A percentile compares a stretch with the other conserved stretches of the same genome.
phyloP scores from a whole-genome alignment of 202 grass and related monocot genomes.

The Carex arenaria region DNA sequence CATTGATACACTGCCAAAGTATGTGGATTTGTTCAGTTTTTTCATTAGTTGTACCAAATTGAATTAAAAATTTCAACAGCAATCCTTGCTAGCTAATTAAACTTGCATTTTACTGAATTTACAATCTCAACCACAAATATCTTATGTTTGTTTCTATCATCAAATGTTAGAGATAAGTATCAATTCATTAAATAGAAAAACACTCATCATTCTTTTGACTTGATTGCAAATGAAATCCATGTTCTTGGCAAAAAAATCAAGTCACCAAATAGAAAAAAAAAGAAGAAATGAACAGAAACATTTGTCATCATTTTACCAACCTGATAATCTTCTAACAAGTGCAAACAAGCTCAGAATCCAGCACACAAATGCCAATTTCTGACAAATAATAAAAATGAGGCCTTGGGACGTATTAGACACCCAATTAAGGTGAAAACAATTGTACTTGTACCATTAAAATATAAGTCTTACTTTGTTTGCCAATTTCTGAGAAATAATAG shows the following conservation, averaged over 20 bases:
- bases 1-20: conserved; percentile 56
- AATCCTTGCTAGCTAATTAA: not conserved
- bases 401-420: too few species aligned
- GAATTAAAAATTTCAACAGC: not conserved
- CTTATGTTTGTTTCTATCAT: not conserved
- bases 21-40: not conserved
- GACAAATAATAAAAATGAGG: not conserved
- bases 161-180: not conserved
- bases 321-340: not conserved
- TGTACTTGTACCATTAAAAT: too few species aligned
- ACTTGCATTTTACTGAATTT: too few species aligned
- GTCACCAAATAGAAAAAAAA: not conserved
- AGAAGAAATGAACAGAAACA: not conserved
- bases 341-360: not conserved
- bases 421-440: too few species aligned
- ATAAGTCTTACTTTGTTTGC: too few species aligned
- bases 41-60: not conserved
- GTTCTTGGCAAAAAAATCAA: not conserved
- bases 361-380: not conserved
- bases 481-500: too few species aligned
- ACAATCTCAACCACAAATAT: too few species aligned
- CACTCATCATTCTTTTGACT: not conserved
- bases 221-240: not conserved
- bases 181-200: not conserved
- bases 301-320: not conserved